These are phyloP conservation scores for Sutorius eximius DNA, from an alignment of 1,284 basidiomycete species.

Conservation along the genomic window DNA sequence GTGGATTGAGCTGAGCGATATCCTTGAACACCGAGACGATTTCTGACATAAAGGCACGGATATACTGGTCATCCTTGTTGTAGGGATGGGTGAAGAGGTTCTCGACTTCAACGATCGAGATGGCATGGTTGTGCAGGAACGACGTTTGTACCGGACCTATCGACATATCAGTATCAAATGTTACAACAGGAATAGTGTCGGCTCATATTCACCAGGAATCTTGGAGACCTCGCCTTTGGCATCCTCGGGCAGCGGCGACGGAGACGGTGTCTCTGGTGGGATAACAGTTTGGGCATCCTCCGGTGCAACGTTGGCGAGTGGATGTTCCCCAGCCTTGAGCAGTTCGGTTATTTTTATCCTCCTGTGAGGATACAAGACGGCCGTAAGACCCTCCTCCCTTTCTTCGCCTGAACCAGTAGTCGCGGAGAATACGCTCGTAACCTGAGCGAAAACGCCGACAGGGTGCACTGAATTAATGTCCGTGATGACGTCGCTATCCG, in stretches of 20 bases:
- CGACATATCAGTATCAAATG: not conserved
- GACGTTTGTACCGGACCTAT: conserved; percentile 75
- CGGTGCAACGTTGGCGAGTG: conserved; percentile 48
- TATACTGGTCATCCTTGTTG: conserved; percentile 92
- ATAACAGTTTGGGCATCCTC: conserved; percentile 48
- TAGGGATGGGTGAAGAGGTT: conserved; percentile 83
- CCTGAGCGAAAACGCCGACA: conserved; percentile 97
- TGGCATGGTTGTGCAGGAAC: conserved; percentile 86
- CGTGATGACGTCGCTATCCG: conserved; percentile 92
- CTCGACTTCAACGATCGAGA: conserved; percentile 90
- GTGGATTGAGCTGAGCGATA: conserved; percentile 94
- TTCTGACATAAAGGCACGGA: conserved; percentile 95
- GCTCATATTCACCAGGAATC: conserved; percentile 16
- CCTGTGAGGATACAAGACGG: conserved; percentile 94
- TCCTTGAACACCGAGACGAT: conserved; percentile 99
- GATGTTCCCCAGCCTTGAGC: conserved; percentile 60
- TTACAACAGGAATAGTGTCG: not conserved
- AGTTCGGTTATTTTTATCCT: conserved; percentile 91
- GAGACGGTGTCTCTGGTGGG: conserved; percentile 51
- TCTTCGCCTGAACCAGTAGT: conserved; percentile 59
- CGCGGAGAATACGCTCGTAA: conserved; percentile 91
- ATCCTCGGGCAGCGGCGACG: conserved; percentile 40
- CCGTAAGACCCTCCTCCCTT: conserved; percentile 86
- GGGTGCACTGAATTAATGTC: conserved; percentile 87
- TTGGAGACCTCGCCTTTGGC: conserved; percentile 16